Conservation (phyloP, 331 rosid genomes). For the Quercus lobata region DNA sequence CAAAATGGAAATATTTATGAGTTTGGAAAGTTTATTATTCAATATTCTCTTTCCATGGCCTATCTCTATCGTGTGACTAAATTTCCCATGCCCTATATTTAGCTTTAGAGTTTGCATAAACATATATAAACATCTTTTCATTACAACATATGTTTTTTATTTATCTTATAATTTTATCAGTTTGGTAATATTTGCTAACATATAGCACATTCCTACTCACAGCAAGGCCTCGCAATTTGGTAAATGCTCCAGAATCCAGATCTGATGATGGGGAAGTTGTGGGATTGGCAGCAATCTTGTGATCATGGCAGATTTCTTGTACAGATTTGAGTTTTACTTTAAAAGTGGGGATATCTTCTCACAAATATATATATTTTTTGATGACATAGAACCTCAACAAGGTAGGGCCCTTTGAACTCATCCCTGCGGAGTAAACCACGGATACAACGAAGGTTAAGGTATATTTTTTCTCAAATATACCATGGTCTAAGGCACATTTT, state of each 20-base stretch:
- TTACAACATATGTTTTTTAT: background rate
- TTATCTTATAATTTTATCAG: background rate
- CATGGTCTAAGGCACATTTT: constrained; percentile 5
- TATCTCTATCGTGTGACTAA: background rate
- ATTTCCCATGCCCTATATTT: background rate
- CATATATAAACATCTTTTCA: background rate
- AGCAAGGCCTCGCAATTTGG: constrained; percentile 68
- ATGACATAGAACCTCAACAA: no score
- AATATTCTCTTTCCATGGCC: background rate
- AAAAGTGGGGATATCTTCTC: background rate
- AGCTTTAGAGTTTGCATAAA: background rate
- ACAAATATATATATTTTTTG: no score
- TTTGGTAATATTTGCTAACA: constrained; percentile 9
- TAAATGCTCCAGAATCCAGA: constrained; percentile 47
- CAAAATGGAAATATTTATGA: background rate
- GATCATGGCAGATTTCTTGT: constrained; percentile 49
- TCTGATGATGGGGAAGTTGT: constrained; percentile 61
- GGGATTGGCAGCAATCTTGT: constrained; percentile 77
- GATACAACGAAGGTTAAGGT: no score
- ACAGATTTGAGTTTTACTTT: constrained; percentile 48
- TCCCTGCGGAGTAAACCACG: no score
- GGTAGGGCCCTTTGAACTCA: no score
- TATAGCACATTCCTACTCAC: constrained; percentile 26
- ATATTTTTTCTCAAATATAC: background rate
- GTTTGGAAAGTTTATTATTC: background rate